Evolutionary conservation across 257 asterid genomes (phyloP).

Genomic region (Solanum arcanum): DNA sequence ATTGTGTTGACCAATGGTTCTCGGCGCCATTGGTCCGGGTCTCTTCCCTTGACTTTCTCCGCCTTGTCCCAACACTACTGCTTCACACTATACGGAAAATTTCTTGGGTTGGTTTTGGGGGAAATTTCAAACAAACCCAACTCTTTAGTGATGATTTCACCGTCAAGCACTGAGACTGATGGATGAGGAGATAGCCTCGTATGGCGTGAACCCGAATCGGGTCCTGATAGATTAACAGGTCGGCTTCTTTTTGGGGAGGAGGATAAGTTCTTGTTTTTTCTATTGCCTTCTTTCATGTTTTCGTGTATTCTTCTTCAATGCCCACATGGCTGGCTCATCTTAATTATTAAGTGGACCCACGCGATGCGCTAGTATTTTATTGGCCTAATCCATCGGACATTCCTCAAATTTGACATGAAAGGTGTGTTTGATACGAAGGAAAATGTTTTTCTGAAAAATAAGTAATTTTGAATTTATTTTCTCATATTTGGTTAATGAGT

Average conservation of each 20-base stretch:
- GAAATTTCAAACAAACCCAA: constrained; percentile 30
- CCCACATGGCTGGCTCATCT: background rate
- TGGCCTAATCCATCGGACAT: too few relatives aligned
- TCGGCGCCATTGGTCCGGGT: constrained; percentile 91
- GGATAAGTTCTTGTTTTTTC: constrained; percentile 8
- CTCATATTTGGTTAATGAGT: too few relatives aligned
- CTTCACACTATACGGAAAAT: constrained; percentile 75
- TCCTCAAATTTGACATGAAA: too few relatives aligned
- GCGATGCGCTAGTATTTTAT: too few relatives aligned
- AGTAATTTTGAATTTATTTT: too few relatives aligned
- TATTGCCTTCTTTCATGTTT: constrained; percentile 15
- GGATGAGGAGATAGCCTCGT: constrained; percentile 27
- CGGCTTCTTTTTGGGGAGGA: constrained; percentile 1
- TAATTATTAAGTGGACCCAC: background rate
- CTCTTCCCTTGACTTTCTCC: constrained; percentile 76
- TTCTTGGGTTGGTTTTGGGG: constrained; percentile 59
- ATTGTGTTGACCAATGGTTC: constrained; percentile 67
- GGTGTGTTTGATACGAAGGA: too few relatives aligned
- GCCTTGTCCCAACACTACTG: constrained; percentile 96
- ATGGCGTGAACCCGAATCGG: background rate
- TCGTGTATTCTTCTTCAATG: background rate
- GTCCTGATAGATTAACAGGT: constrained; percentile 9
- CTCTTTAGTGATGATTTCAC: constrained; percentile 40
- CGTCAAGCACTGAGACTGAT: constrained; percentile 32
- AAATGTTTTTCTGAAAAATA: too few relatives aligned